These are phyloP conservation scores for Xylaria arbuscula DNA, from an alignment of 2,329 filamentous ascomycete genomes.

Conservation along the genomic window DNA sequence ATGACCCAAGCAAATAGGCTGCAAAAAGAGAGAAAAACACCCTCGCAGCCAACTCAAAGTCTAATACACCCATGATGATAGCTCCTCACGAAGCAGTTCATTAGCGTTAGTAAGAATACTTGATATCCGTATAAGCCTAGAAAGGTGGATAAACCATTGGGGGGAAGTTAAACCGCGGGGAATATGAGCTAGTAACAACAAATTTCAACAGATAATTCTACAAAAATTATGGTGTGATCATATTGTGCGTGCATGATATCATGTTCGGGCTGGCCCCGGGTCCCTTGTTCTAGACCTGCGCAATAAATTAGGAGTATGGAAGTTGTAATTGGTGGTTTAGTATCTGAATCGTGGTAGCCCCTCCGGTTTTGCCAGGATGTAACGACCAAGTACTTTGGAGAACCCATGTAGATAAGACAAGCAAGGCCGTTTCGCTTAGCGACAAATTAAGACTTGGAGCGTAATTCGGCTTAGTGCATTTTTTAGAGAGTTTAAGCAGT, in stretches of 20 bases:
- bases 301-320: not conserved
- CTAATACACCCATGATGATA: conserved; percentile 21
- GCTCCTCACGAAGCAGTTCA: not conserved
- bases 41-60: conserved; percentile 3
- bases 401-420: no score
- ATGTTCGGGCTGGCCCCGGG: not conserved
- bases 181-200: not conserved
- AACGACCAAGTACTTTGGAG: no score
- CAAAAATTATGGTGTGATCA: not conserved
- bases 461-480: no score
- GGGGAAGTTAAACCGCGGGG: no score
- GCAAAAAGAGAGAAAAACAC: conserved; percentile 11
- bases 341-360: no score
- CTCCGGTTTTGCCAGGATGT: no score
- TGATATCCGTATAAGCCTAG: no score
- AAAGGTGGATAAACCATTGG: no score
- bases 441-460: no score
- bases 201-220: not conserved
- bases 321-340: not conserved
- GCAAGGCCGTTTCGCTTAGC: no score
- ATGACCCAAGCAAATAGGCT: conserved; percentile 37
- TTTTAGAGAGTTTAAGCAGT: no score
- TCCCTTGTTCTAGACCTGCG: not conserved
- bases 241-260: not conserved
- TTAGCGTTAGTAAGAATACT: not conserved